These are phyloP conservation scores for Ajuga chamaepitys DNA, from an alignment of 257 asterid species.

Conservation along the genomic window DNA sequence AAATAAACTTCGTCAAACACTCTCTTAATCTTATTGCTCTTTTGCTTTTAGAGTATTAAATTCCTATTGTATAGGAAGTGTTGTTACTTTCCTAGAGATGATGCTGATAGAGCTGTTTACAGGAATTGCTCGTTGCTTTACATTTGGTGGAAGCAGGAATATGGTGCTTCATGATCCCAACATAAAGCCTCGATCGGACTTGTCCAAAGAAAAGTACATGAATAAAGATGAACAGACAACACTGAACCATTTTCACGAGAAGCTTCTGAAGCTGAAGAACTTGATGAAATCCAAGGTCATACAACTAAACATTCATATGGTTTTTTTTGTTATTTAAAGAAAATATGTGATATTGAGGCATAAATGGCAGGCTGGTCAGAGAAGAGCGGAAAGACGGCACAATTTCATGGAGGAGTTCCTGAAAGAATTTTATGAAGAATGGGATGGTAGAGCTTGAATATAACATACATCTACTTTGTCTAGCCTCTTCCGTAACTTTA, in stretches of 20 bases:
- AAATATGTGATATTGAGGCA: background rate
- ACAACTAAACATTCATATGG: background rate
- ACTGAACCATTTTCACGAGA: slow-evolving; percentile 92
- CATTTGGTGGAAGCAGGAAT: slow-evolving; percentile 88
- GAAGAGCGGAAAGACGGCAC: slow-evolving; percentile 84
- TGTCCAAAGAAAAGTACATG: slow-evolving; percentile 83
- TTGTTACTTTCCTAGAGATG: background rate
- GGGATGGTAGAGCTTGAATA: slow-evolving; percentile 93
- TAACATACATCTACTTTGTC: too few relatives aligned
- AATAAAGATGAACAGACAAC: slow-evolving; percentile 87
- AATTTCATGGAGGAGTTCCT: slow-evolving; percentile 80
- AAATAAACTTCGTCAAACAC: too few relatives aligned
- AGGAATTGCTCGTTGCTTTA: slow-evolving; percentile 95
- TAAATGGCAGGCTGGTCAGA: slow-evolving; percentile 61
- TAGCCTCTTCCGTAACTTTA: background rate
- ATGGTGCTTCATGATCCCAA: slow-evolving; percentile 71
- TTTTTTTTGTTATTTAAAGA: background rate
- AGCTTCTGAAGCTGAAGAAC: slow-evolving; percentile 82
- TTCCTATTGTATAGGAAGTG: background rate
- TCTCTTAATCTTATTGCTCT: background rate
- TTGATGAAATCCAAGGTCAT: slow-evolving; percentile 82
- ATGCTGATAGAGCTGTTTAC: slow-evolving; percentile 11
- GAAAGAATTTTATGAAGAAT: slow-evolving; percentile 76
- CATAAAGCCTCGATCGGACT: slow-evolving; percentile 61
- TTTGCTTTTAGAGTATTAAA: background rate